Evolutionary conservation across 78 protist species (phyloP).

Genomic region (Isochrysis galbana): DNA sequence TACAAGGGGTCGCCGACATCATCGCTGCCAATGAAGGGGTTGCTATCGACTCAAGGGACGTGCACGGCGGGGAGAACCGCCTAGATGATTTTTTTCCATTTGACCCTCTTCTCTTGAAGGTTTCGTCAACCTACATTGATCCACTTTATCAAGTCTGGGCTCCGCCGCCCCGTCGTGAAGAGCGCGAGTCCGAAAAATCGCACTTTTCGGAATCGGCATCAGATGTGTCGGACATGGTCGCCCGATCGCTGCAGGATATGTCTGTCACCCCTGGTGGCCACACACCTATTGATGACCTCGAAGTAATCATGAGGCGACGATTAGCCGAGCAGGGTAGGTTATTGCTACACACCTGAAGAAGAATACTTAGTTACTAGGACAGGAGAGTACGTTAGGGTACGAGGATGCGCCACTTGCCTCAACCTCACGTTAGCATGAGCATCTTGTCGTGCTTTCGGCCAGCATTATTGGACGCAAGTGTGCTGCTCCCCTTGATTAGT

Average conservation of each 20-base stretch:
- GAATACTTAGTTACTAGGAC: too few relatives aligned
- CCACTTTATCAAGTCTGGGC: background rate
- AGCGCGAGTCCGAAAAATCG: background rate
- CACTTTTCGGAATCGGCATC: background rate
- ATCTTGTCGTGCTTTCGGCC: too few relatives aligned
- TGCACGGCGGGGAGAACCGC: background rate
- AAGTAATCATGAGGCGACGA: background rate
- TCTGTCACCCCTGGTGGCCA: background rate
- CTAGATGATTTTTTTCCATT: background rate
- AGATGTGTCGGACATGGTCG: background rate
- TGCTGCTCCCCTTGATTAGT: too few relatives aligned
- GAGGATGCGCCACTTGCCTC: too few relatives aligned
- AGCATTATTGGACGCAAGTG: too few relatives aligned
- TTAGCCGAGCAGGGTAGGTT: background rate
- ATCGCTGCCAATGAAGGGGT: background rate
- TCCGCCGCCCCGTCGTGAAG: background rate
- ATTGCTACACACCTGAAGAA: background rate
- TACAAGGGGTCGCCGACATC: background rate
- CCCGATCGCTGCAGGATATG: background rate
- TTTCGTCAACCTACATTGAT: background rate
- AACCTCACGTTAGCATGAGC: too few relatives aligned
- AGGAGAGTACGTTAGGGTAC: too few relatives aligned
- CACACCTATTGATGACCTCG: background rate
- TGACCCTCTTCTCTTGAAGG: background rate
- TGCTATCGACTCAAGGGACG: background rate